phyloP scores from a whole-genome alignment of 345 rosid species.

The Linum usitatissimum region DNA sequence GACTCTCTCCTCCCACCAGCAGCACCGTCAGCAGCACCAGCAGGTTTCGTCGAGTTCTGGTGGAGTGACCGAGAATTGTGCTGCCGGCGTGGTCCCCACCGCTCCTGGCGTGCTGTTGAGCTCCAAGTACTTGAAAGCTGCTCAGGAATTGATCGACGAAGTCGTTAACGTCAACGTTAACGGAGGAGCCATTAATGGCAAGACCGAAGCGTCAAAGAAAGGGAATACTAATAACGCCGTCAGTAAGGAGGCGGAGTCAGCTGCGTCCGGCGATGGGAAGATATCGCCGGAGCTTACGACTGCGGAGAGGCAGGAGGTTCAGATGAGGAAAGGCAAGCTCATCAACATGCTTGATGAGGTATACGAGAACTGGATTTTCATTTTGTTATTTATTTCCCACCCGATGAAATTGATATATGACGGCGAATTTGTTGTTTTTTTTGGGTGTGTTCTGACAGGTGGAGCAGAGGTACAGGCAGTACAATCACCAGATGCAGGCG shows the following conservation, averaged over 20 bases:
- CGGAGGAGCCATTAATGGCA: slow-evolving; percentile 20
- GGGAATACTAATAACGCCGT: slow-evolving; percentile 26
- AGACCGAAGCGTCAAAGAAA: slow-evolving; percentile 35
- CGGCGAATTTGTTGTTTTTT: not conserved
- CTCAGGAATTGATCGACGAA: slow-evolving; percentile 87
- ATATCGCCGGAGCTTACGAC: slow-evolving; percentile 45
- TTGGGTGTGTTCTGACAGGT: slow-evolving; percentile 34
- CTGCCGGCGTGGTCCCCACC: slow-evolving; percentile 29
- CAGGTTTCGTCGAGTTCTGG: slow-evolving; percentile 61
- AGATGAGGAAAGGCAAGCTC: slow-evolving; percentile 94
- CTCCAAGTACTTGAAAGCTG: slow-evolving; percentile 91
- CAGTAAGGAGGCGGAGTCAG: slow-evolving; percentile 32
- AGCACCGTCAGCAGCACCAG: slow-evolving; percentile 5
- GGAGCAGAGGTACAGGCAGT: slow-evolving; percentile 94
- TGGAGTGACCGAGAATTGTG: slow-evolving; percentile 22
- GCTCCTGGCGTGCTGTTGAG: slow-evolving; percentile 38
- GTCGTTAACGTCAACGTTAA: slow-evolving; percentile 76
- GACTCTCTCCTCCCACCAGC: slow-evolving; percentile 77
- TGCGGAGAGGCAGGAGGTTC: slow-evolving; percentile 92
- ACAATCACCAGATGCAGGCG: slow-evolving; percentile 90
- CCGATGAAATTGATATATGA: not conserved
- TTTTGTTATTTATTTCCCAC: not conserved
- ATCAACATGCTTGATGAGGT: slow-evolving; percentile 93
- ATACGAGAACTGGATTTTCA: not conserved
- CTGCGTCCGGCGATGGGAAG: slow-evolving; percentile 46